Evolutionary conservation across 768 basidiomycete species (phyloP), one percentile per base, ranked within the genome.

Genomic region (Termitomyces sp.): DNA sequence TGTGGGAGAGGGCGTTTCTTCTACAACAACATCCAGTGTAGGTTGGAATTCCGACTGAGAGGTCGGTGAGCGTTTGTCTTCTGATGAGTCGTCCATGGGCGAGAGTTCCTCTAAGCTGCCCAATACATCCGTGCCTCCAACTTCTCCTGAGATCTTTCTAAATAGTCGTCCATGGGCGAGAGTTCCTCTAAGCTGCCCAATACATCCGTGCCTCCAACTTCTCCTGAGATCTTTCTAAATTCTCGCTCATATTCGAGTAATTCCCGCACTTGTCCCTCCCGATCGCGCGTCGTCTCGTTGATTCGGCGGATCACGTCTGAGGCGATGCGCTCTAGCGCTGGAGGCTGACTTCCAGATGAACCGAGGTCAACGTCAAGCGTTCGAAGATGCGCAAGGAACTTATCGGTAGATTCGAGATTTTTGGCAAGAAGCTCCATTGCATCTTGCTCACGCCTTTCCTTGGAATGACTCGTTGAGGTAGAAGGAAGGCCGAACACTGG

Each of bases 261-360:
- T 64, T 85, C 89, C 51, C 92, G 85, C 4, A 91, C 82, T 70
- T 94, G 92, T 3, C 77, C 79, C 67, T 94, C 92, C 55, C 92
- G 81, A 63, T 91, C 86, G 47, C 85, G 82, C 37, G 83, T 81
- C 12, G 84, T 80, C 55, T 88, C 86, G 69, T 92, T 87, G 58
- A 94, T 78, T 37, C 81, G 78, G 38, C 90, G 80, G 63, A 95
- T 89, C 59, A 91, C 77, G 61, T 88, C 83, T 17, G 86, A 83
- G 6, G 92, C 87, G 43, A 90, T 74, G 42, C 70, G 75, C 70
- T 95, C 92, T 58, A 94, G 71, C 45, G 73, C 67, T 41, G 75
- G 75, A 53, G 76, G 74, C 52, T 75, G 69, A 5, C 71, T 63
- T 26, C 69, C 62, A 28, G 73, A 68, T 21, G 70, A 63, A 41